Percentiles rank a stretch among this genome's conserved stretches.
Conservation (phyloP, 2,329 filamentous ascomycete species). For the Penicillium vulpinum region DNA sequence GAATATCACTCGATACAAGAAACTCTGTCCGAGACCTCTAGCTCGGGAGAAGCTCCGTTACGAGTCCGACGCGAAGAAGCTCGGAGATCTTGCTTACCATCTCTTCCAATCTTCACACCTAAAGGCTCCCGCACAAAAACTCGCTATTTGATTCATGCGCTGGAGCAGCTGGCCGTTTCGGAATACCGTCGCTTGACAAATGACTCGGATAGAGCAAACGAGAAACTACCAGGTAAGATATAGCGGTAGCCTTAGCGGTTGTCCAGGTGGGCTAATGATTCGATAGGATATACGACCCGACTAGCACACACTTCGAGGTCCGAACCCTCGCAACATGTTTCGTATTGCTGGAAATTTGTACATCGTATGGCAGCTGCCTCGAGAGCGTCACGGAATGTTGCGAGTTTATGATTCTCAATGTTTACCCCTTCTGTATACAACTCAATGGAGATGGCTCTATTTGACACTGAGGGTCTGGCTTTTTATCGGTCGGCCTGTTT, state of each 20-base stretch:
- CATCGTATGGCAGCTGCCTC: not conserved
- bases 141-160: not conserved
- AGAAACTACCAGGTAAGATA: not conserved
- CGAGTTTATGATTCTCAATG: not conserved
- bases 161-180: not conserved
- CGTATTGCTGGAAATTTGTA: not conserved
- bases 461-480: too few relatives aligned
- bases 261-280: not conserved
- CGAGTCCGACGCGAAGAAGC: not conserved
- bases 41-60: not conserved
- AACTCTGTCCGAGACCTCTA: not conserved
- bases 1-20: not conserved
- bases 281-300: not conserved
- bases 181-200: not conserved
- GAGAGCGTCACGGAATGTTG: not conserved
- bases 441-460: too few relatives aligned
- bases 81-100: not conserved
- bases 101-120: too few relatives aligned
- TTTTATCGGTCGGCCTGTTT: too few relatives aligned
- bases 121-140: not conserved
- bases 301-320: too few relatives aligned
- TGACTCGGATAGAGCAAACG: not conserved
- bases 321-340: not conserved
- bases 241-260: not conserved
- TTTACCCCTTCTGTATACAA: not conserved